Percentiles rank a stretch among this genome's conserved stretches.
These are phyloP conservation scores for Brasenia schreberi DNA, from an alignment of 164 flowering plant genomes.

Conservation along the genomic window DNA sequence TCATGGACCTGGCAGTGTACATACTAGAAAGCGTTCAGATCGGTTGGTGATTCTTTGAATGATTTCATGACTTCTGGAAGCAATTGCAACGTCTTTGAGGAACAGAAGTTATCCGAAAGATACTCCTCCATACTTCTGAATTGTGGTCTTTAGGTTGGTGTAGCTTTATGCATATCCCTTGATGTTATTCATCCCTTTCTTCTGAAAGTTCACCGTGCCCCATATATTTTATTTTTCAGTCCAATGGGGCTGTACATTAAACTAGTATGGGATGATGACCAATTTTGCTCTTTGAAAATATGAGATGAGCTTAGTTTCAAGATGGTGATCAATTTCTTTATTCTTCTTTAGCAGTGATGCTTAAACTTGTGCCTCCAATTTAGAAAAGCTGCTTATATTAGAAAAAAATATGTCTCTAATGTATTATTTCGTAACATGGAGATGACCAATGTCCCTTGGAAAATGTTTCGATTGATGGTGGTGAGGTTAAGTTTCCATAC, in stretches of 20 bases:
- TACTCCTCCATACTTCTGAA: conserved; percentile 17
- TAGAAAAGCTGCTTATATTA: not conserved
- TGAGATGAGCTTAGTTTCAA: not conserved
- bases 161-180: conserved; percentile 6
- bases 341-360: not conserved
- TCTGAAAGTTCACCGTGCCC: conserved; percentile 10
- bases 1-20: conserved; percentile 14
- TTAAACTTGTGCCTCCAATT: not conserved
- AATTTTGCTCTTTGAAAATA: no score
- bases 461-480: no score
- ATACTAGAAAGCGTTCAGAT: conserved; percentile 11
- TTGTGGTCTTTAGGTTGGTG: conserved; percentile 14
- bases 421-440: not conserved
- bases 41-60: conserved; percentile 12
- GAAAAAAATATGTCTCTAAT: not conserved
- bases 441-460: not conserved
- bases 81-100: conserved; percentile 19
- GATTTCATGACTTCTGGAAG: conserved; percentile 9
- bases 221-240: conserved; percentile 5
- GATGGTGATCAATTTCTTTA: not conserved
- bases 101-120: conserved; percentile 22
- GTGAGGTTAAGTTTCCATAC: no score
- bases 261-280: not conserved
- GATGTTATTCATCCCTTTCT: conserved; percentile 7
- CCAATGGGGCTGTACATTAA: conserved; percentile 2